A percentile compares a stretch with the other conserved stretches of the same genome.
phyloP scores from a whole-genome alignment of 257 asterid species.

The Nemophila menziesii region DNA sequence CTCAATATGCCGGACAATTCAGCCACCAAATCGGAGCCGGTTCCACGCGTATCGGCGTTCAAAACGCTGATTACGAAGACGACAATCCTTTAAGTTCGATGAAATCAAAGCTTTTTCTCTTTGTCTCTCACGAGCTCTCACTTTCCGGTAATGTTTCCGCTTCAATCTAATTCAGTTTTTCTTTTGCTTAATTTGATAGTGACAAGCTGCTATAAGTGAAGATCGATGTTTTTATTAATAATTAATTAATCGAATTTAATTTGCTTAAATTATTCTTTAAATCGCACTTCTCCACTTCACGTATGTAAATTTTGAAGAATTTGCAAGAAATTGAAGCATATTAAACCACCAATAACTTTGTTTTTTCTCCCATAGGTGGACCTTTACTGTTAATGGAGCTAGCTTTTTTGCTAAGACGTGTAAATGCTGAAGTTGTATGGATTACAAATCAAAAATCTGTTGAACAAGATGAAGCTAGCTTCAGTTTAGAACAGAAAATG shows the following conservation, averaged over 20 bases:
- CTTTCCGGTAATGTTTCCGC: constrained; percentile 47
- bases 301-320: too few relatives aligned
- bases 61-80: constrained; percentile 9
- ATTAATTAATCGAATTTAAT: too few relatives aligned
- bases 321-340: background rate
- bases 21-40: constrained; percentile 16
- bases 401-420: constrained; percentile 73
- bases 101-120: constrained; percentile 61
- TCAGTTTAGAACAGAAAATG: constrained; percentile 66
- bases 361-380: constrained; percentile 33
- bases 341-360: background rate
- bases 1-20: constrained; percentile 14
- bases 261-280: too few relatives aligned
- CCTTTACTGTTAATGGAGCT: constrained; percentile 79
- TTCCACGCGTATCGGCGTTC: constrained; percentile 9
- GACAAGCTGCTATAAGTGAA: background rate
- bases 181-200: background rate
- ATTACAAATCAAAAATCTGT: constrained; percentile 62
- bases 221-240: background rate
- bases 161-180: background rate
- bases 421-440: constrained; percentile 57
- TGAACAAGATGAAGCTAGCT: constrained; percentile 39
- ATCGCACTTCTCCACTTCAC: too few relatives aligned
- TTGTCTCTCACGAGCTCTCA: constrained; percentile 83
- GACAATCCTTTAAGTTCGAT: constrained; percentile 54